phyloP scores from a whole-genome alignment of 2,329 filamentous ascomycete genomes.

The Sporothrix dimorphospora region DNA sequence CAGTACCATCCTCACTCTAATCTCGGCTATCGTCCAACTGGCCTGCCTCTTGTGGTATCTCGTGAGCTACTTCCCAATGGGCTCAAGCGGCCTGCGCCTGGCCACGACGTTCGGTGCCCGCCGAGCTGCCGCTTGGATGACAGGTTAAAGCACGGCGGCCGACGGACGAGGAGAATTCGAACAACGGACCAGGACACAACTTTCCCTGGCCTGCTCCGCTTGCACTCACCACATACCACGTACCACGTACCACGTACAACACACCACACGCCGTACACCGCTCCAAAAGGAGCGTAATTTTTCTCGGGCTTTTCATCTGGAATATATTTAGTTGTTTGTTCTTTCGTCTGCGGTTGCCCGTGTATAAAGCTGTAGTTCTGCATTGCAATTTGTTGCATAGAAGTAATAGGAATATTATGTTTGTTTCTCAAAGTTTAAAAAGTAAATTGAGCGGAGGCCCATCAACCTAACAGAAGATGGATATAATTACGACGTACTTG shows the following conservation, averaged over 20 bases:
- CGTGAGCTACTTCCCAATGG: constrained; percentile 98
- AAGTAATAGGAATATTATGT: neutral
- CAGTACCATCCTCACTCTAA: constrained; percentile 80
- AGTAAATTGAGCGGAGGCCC: neutral
- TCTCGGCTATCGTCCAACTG: constrained; percentile 82
- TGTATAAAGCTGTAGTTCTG: constrained; percentile 2
- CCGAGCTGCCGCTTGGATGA: constrained; percentile 87
- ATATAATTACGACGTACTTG: neutral
- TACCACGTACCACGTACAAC: neutral
- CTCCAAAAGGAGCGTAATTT: neutral
- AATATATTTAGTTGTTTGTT: neutral
- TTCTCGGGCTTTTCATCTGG: neutral
- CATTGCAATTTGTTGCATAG: neutral
- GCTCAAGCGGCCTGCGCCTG: constrained; percentile 81
- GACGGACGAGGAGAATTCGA: neutral
- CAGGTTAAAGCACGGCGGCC: constrained; percentile 55
- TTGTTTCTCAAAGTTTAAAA: neutral
- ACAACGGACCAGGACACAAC: neutral
- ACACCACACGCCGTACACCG: neutral
- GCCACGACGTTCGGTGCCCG: constrained; percentile 84
- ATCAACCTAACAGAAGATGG: neutral
- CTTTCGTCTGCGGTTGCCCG: neutral
- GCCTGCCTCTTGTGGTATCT: constrained; percentile 88
- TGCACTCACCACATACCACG: neutral
- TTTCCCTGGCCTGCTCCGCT: too few relatives aligned